Evolutionary conservation across 768 basidiomycete species (phyloP).

Genomic region (Tylopilus plumbeoviolaceoides): DNA sequence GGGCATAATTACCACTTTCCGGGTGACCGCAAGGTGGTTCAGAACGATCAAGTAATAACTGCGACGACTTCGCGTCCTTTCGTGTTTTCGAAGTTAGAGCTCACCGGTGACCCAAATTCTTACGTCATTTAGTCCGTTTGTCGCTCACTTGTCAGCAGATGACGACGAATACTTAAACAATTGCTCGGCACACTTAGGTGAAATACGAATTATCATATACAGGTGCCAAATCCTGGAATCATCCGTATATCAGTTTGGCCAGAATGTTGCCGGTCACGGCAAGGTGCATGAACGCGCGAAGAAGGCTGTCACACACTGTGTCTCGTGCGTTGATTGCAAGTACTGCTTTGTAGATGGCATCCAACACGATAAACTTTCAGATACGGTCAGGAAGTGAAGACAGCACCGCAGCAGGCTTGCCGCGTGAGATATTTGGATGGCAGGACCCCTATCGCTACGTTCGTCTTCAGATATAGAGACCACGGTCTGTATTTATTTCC

Average conservation of each 20-base stretch:
- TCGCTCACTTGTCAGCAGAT: constrained; percentile 19
- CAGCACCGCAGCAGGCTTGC: not conserved
- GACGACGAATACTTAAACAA: constrained; percentile 23
- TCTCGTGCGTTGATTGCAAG: constrained; percentile 18
- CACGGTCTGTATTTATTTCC: constrained; percentile 13
- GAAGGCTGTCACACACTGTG: constrained; percentile 29
- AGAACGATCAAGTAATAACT: constrained; percentile 6
- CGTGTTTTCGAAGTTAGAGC: constrained; percentile 25
- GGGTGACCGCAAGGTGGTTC: constrained; percentile 4
- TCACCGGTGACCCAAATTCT: constrained; percentile 24
- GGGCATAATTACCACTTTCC: not conserved
- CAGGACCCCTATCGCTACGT: constrained; percentile 19
- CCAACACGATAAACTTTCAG: constrained; percentile 10
- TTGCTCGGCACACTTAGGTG: constrained; percentile 17
- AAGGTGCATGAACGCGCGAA: constrained; percentile 31
- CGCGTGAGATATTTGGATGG: constrained; percentile 9
- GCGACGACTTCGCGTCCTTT: constrained; percentile 18
- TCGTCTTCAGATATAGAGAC: constrained; percentile 31
- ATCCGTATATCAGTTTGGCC: rapidly evolving
- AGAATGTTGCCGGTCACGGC: not conserved
- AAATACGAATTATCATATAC: constrained; percentile 15
- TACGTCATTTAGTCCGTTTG: no score
- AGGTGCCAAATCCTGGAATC: not conserved
- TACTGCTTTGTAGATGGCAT: not conserved
- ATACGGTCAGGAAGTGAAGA: constrained; percentile 21